These are phyloP conservation scores for Trichoderma cornu-damae DNA, from an alignment of 2,329 filamentous ascomycete species.

Conservation along the genomic window DNA sequence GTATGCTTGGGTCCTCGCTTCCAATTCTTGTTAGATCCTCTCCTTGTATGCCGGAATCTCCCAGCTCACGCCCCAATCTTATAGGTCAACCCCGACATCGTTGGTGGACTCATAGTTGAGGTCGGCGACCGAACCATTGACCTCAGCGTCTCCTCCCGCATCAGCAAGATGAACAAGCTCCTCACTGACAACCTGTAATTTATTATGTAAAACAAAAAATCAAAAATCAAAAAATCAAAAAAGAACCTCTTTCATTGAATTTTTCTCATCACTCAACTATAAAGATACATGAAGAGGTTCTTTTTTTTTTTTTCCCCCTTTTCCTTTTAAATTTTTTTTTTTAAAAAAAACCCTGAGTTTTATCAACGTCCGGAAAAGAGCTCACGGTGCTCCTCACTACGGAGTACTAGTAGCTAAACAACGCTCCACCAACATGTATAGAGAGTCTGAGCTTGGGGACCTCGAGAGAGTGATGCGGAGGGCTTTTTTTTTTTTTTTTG, in stretches of 20 bases:
- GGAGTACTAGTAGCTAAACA: background rate
- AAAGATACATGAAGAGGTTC: background rate
- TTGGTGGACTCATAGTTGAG: conserved; percentile 91
- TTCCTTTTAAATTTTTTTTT: too few species aligned
- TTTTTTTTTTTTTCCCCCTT: too few species aligned
- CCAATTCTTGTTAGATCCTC: background rate
- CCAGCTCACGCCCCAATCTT: background rate
- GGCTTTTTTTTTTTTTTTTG: background rate
- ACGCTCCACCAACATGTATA: conserved; percentile 4
- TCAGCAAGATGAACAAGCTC: conserved; percentile 99
- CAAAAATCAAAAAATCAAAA: conserved; percentile 13
- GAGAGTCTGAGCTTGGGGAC: conserved; percentile 4
- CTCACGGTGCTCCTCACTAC: too few species aligned
- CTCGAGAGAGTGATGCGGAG: background rate
- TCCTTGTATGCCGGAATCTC: background rate
- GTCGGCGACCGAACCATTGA: conserved; percentile 98
- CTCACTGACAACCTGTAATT: conserved; percentile 89
- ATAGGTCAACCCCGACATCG: conserved; percentile 90
- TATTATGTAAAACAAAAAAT: conserved; percentile 18
- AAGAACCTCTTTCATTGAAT: conserved; percentile 25
- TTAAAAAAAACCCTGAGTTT: background rate
- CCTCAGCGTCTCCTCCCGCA: conserved; percentile 88
- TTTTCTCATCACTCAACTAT: background rate
- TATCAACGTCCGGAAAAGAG: background rate
- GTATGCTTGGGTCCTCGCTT: conserved; percentile 40